phyloP scores from a whole-genome alignment of 2,329 filamentous ascomycete genomes.

The Aspergillus bombycis region DNA sequence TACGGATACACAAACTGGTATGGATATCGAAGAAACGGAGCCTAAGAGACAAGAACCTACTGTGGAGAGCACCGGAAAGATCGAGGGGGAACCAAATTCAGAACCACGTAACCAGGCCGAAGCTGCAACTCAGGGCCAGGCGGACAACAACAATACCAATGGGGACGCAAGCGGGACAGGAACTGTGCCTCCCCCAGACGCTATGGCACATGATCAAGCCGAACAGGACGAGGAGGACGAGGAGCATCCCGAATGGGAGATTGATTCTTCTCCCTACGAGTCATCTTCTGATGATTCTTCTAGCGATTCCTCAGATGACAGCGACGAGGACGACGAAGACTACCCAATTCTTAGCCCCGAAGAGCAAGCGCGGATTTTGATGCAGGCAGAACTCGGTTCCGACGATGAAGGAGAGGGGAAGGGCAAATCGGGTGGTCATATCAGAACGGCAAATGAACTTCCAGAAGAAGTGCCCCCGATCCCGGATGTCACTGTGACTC shows the following conservation, averaged over 20 bases:
- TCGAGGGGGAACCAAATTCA: conserved; percentile 31
- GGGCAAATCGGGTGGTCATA: conserved; percentile 48
- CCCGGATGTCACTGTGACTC: conserved; percentile 76
- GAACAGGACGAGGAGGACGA: conserved; percentile 45
- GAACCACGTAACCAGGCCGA: conserved; percentile 12
- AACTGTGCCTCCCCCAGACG: conserved; percentile 11
- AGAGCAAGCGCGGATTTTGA: conserved; percentile 80
- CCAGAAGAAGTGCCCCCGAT: conserved; percentile 67
- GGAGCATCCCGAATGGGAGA: conserved; percentile 78
- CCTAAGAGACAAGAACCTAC: conserved; percentile 11
- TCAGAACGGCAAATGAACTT: conserved; percentile 82
- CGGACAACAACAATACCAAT: conserved; percentile 5
- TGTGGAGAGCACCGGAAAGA: conserved; percentile 23
- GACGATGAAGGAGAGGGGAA: conserved; percentile 72
- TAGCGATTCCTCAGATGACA: conserved; percentile 66
- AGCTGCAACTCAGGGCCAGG: conserved; percentile 6
- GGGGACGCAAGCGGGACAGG: conserved; percentile 10
- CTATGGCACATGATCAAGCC: conserved; percentile 11
- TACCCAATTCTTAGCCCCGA: conserved; percentile 78
- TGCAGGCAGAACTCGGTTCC: conserved; percentile 78
- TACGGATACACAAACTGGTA: neutral
- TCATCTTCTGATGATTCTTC: conserved; percentile 63
- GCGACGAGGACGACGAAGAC: conserved; percentile 54
- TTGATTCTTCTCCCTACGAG: conserved; percentile 75
- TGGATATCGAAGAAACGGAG: conserved; percentile 4